Conservation (phyloP, 2,329 filamentous ascomycete genomes). For the Alternaria atra region DNA sequence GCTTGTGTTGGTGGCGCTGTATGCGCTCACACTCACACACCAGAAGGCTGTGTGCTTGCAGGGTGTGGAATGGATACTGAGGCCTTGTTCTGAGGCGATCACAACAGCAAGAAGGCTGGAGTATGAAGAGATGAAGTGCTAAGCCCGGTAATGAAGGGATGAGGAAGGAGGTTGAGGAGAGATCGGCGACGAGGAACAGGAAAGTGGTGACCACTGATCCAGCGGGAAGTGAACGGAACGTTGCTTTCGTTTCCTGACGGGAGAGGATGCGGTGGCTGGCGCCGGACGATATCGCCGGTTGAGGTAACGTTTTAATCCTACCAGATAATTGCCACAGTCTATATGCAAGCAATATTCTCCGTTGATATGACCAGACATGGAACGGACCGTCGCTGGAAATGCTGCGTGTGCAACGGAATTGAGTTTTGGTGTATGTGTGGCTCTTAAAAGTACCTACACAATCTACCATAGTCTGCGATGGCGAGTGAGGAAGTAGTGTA, state of each 20-base stretch:
- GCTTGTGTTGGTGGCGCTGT: slow-evolving; percentile 10
- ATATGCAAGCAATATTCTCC: background rate
- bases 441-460: background rate
- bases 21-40: background rate
- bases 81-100: background rate
- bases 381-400: background rate
- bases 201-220: background rate
- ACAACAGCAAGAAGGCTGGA: background rate
- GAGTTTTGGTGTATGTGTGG: background rate
- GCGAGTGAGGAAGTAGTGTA: background rate
- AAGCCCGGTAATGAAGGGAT: background rate
- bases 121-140: background rate
- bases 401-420: background rate
- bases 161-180: background rate
- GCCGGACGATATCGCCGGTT: background rate
- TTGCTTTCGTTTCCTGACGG: background rate
- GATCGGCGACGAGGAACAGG: slow-evolving; percentile 8
- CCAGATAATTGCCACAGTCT: background rate
- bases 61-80: background rate
- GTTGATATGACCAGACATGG: background rate
- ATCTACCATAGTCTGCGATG: too few species aligned
- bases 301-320: background rate
- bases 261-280: background rate
- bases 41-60: background rate
- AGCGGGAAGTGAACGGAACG: background rate